Percentiles rank a stretch among this genome's conserved stretches.
Conservation (phyloP, 768 basidiomycete genomes). For the Macrolepiota albuminosa region DNA sequence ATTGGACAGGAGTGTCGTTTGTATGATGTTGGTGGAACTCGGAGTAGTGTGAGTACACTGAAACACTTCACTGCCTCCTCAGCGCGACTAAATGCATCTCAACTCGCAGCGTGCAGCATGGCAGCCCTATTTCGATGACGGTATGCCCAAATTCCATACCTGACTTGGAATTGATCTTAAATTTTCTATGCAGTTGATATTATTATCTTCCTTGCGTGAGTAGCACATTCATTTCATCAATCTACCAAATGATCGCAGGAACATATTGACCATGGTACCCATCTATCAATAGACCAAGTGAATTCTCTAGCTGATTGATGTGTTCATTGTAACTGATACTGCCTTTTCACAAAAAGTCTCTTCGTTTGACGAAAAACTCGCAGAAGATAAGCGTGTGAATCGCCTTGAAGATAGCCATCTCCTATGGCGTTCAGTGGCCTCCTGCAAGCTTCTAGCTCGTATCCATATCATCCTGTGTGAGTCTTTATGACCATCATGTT, state of each 20-base stretch:
- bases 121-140: slow-evolving; percentile 80
- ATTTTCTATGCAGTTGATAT: slow-evolving; percentile 47
- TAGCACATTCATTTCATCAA: slow-evolving; percentile 7
- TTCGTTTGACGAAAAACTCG: slow-evolving; percentile 76
- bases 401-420: slow-evolving; percentile 73
- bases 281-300: slow-evolving; percentile 33
- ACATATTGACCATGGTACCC: not conserved
- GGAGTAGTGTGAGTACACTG: slow-evolving; percentile 51
- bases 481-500: slow-evolving; percentile 9
- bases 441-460: slow-evolving; percentile 56
- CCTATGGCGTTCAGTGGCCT: slow-evolving; percentile 72
- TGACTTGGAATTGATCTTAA: not conserved
- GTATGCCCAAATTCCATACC: slow-evolving; percentile 20
- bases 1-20: slow-evolving; percentile 72
- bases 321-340: slow-evolving; percentile 11
- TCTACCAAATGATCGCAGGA: slow-evolving; percentile 1
- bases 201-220: slow-evolving; percentile 77
- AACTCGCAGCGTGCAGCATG: slow-evolving; percentile 58
- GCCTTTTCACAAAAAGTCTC: slow-evolving; percentile 41
- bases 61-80: slow-evolving; percentile 1
- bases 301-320: slow-evolving; percentile 12
- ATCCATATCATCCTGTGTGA: slow-evolving; percentile 52
- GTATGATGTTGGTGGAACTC: slow-evolving; percentile 78
- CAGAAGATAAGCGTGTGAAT: slow-evolving; percentile 66
- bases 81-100: slow-evolving; percentile 3